Conservation (phyloP, 805 yeast genomes). For the Maudiozyma pseudohumilis region DNA sequence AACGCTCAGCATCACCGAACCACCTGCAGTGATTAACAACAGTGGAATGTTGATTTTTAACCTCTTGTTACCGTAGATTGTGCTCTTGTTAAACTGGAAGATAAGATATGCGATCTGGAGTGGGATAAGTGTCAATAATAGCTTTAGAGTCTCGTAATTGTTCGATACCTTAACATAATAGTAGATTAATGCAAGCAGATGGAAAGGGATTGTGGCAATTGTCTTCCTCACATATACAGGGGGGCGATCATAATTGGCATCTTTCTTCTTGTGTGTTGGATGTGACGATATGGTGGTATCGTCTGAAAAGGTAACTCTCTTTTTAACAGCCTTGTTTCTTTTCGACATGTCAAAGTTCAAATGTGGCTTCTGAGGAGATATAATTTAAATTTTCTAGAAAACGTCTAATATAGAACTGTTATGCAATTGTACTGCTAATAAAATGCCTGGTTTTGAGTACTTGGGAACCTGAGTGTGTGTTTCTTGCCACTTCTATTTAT, state of each 20-base stretch:
- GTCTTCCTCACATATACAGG: slow-evolving; percentile 28
- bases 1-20: slow-evolving; percentile 18
- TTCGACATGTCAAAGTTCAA: no score
- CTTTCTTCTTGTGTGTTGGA: slow-evolving; percentile 16
- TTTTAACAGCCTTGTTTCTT: slow-evolving; percentile 14
- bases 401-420: no score
- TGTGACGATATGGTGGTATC: slow-evolving; percentile 23
- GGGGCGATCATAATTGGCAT: slow-evolving; percentile 20
- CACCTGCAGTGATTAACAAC: slow-evolving; percentile 17
- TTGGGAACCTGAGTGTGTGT: no score
- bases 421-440: no score
- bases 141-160: slow-evolving; percentile 17
- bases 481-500: no score
- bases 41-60: slow-evolving; percentile 23
- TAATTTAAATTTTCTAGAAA: no score
- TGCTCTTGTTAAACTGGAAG: slow-evolving; percentile 27
- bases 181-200: slow-evolving; percentile 26
- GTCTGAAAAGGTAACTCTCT: slow-evolving; percentile 29
- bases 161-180: slow-evolving; percentile 26
- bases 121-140: slow-evolving; percentile 25
- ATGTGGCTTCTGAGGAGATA: no score
- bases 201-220: slow-evolving; percentile 24
- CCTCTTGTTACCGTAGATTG: slow-evolving; percentile 27
- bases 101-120: slow-evolving; percentile 30
- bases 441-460: no score